These are phyloP conservation scores for Chiua virens DNA, from an alignment of 768 basidiomycete species.

Conservation along the genomic window DNA sequence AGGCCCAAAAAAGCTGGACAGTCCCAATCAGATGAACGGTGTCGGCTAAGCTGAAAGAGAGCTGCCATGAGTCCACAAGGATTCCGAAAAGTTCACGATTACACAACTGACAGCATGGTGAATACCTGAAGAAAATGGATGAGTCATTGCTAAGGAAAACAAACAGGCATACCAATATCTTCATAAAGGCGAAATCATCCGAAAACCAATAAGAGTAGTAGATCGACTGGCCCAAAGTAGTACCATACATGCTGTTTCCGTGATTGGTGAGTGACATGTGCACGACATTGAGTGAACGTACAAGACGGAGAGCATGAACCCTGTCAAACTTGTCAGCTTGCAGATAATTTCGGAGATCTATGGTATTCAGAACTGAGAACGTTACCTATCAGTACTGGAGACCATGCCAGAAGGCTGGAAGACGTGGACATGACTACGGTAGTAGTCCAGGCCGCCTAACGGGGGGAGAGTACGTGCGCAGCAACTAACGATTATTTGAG, in stretches of 20 bases:
- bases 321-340: neutral
- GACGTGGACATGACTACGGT: too few relatives aligned
- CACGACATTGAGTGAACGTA: neutral
- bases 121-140: neutral
- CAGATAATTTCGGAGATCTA: neutral
- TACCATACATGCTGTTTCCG: slow-evolving; percentile 10
- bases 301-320: slow-evolving; percentile 2
- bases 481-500: too few relatives aligned
- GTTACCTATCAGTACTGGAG: slow-evolving; percentile 11
- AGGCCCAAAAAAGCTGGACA: slow-evolving; percentile 4
- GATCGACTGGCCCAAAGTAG: slow-evolving; percentile 6
- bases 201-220: slow-evolving; percentile 9
- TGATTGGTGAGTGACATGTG: neutral
- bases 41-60: slow-evolving; percentile 1
- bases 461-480: too few relatives aligned
- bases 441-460: too few relatives aligned
- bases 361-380: too few relatives aligned
- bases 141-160: neutral
- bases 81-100: neutral
- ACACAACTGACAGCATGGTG: neutral
- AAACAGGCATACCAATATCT: neutral
- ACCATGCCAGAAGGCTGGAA: neutral
- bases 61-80: too few relatives aligned
- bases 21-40: slow-evolving; percentile 4
- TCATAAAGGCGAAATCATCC: neutral